Evolutionary conservation across 495 filamentous ascomycete species (phyloP).

Genomic region (Chaetomium fimeti): DNA sequence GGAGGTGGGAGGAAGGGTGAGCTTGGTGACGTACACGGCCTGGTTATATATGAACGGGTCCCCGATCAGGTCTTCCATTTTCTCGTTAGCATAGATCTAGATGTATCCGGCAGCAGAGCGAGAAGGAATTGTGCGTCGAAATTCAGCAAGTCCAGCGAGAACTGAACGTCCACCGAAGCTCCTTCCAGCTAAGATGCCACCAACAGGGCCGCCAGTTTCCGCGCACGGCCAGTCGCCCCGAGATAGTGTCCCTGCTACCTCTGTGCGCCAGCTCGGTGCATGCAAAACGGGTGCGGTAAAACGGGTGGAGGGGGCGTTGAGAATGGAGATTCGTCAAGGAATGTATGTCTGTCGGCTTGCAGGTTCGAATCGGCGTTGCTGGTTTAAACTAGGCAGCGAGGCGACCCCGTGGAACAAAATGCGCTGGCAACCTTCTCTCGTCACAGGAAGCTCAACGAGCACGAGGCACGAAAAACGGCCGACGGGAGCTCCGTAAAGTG

Average conservation of each 20-base stretch:
- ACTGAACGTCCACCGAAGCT: background rate
- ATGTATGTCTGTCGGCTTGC: background rate
- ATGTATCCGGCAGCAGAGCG: background rate
- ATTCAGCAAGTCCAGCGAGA: too few relatives aligned
- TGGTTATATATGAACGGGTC: conserved; percentile 50
- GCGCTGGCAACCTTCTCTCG: background rate
- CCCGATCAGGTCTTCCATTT: conserved; percentile 40
- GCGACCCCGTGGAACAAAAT: conserved; percentile 6
- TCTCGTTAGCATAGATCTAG: conserved; percentile 27
- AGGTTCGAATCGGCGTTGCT: background rate
- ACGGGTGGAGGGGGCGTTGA: background rate
- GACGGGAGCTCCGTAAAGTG: background rate
- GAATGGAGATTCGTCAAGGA: background rate
- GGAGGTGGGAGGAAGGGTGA: background rate
- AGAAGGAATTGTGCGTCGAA: background rate
- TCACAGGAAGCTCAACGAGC: background rate
- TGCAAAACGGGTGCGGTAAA: background rate
- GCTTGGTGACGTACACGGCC: conserved; percentile 37
- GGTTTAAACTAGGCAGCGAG: background rate
- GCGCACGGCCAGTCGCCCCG: conserved; percentile 12
- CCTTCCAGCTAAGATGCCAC: background rate
- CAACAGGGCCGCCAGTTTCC: conserved; percentile 5
- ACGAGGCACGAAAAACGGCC: conserved; percentile 2
- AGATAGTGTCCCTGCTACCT: conserved; percentile 9
- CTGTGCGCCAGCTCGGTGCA: background rate